A percentile compares a stretch with the other conserved stretches of the same genome.
Evolutionary conservation across 148 eudicot species (phyloP).

Genomic region (Cornus kousa): DNA sequence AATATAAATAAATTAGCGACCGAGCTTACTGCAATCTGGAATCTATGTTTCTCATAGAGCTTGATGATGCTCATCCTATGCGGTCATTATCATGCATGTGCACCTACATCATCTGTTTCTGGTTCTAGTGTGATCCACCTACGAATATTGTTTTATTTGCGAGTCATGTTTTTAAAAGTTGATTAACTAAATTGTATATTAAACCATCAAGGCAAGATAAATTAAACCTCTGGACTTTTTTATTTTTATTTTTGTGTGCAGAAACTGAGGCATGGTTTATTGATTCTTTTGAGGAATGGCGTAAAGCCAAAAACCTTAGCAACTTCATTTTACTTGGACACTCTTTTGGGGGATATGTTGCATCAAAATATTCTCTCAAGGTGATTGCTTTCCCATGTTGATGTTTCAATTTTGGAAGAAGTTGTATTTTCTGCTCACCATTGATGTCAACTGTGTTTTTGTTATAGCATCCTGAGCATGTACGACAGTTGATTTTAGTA

Average conservation of each 20-base stretch:
- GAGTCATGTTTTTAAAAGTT: background rate
- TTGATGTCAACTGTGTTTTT: conserved; percentile 12
- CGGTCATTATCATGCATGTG: background rate
- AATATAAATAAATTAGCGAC: background rate
- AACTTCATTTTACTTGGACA: conserved; percentile 90
- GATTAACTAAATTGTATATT: background rate
- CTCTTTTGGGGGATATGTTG: conserved; percentile 97
- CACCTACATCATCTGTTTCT: background rate
- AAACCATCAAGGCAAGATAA: background rate
- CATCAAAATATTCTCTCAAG: conserved; percentile 91
- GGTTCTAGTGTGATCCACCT: background rate
- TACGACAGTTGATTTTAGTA: conserved; percentile 85
- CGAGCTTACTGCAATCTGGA: background rate
- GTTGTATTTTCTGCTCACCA: background rate
- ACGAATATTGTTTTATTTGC: background rate
- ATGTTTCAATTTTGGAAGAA: conserved; percentile 4
- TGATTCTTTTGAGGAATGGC: conserved; percentile 97
- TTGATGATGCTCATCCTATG: background rate
- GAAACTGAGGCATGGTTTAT: conserved; percentile 99
- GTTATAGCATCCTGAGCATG: conserved; percentile 85
- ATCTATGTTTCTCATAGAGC: background rate
- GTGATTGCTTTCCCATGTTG: conserved; percentile 30
- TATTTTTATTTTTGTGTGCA: conserved; percentile 27
- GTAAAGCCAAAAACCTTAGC: conserved; percentile 74
- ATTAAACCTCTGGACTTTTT: background rate